Percentiles rank a stretch among this genome's conserved stretches.
phyloP scores from a whole-genome alignment of 225 moss, liverwort and hornwort species.

The Antitrichia curtipendula region DNA sequence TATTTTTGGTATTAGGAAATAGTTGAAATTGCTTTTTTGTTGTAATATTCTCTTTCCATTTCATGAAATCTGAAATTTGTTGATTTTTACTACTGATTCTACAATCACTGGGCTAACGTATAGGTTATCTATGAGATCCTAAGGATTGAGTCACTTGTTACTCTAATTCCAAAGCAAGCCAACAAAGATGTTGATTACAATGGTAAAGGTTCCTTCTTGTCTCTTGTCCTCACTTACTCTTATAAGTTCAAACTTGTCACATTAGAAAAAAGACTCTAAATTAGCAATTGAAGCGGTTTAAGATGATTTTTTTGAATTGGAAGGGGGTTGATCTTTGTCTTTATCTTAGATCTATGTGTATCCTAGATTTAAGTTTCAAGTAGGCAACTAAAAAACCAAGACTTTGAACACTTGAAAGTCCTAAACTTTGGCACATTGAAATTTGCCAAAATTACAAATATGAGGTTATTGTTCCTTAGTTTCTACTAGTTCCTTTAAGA shows the following conservation, averaged over 20 bases:
- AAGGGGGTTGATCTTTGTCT: not conserved
- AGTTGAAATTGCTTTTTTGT: not conserved
- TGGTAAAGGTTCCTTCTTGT: too few species aligned
- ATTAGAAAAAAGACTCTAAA: not conserved
- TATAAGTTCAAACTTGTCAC: too few species aligned
- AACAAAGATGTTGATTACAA: not conserved
- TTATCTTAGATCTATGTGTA: not conserved
- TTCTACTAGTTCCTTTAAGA: too few species aligned
- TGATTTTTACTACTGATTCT: accelerated
- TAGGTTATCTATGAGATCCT: not conserved
- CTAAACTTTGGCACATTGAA: not conserved
- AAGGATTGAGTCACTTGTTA: not conserved
- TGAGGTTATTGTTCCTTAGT: too few species aligned
- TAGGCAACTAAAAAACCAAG: not conserved
- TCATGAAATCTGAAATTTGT: not conserved
- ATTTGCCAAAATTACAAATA: too few species aligned
- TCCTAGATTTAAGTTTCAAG: not conserved
- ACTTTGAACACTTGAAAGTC: not conserved
- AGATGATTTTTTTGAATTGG: not conserved
- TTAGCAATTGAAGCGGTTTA: not conserved
- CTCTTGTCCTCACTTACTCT: not conserved
- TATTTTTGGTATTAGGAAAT: not conserved
- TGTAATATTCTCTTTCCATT: not conserved
- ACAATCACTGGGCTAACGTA: not conserved
- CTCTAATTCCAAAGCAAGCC: not conserved